A percentile compares a stretch with the other conserved stretches of the same genome.
These are phyloP conservation scores for Bipolaris oryzae DNA, from an alignment of 2,329 filamentous ascomycete genomes.

Conservation along the genomic window DNA sequence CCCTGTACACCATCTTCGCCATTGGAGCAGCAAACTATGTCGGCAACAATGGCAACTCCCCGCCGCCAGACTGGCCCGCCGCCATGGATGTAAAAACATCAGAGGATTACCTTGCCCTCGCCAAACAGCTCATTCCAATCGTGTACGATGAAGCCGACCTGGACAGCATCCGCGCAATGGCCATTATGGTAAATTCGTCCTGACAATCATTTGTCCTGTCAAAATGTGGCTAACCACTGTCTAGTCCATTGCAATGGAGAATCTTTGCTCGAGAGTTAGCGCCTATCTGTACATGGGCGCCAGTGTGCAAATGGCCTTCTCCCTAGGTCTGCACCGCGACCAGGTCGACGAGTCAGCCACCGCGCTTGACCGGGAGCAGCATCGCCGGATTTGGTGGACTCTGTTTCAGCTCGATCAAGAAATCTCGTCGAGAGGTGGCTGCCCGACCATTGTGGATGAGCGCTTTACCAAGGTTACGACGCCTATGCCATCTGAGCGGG, in stretches of 20 bases:
- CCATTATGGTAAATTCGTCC: constrained; percentile 36
- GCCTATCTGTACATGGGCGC: constrained; percentile 48
- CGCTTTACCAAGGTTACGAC: constrained; percentile 40
- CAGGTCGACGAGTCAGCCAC: constrained; percentile 36
- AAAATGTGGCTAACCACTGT: constrained; percentile 11
- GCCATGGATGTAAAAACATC: constrained; percentile 34
- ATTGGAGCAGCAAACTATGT: constrained; percentile 38
- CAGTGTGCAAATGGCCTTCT: constrained; percentile 46
- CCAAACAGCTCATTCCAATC: constrained; percentile 41
- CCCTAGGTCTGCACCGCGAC: constrained; percentile 46
- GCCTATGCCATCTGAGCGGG: constrained; percentile 42
- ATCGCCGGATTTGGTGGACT: constrained; percentile 48
- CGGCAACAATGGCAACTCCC: constrained; percentile 29
- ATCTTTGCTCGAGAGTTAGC: constrained; percentile 42
- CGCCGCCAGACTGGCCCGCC: constrained; percentile 26
- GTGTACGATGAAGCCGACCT: constrained; percentile 47
- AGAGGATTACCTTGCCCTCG: constrained; percentile 42
- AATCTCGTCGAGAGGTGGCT: constrained; percentile 45
- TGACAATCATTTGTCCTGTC: background rate
- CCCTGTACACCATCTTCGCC: constrained; percentile 45
- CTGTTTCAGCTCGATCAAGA: constrained; percentile 46
- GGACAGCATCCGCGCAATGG: constrained; percentile 46
- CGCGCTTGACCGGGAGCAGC: constrained; percentile 41
- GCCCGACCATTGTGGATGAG: constrained; percentile 44
- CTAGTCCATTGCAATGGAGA: constrained; percentile 45